Evolutionary conservation across 139 green algal species (phyloP).

Genomic region (Chlorella ohadii): DNA sequence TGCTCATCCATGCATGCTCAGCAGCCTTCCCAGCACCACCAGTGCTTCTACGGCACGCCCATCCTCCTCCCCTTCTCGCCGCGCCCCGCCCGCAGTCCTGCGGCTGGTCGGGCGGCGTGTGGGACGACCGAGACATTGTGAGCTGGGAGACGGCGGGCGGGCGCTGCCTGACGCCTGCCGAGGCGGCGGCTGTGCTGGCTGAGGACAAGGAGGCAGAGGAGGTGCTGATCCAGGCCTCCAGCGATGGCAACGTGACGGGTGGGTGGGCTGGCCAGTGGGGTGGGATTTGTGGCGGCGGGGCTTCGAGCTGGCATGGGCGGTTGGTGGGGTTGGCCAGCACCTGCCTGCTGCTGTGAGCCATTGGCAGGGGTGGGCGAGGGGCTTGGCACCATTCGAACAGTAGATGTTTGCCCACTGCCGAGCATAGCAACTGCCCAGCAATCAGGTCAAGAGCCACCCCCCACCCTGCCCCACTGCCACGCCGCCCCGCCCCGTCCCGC

Average conservation of each 20-base stretch:
- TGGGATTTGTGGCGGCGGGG: not conserved
- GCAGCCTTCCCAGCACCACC: not conserved
- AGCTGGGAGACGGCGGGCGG: conserved; percentile 48
- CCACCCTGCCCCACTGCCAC: not conserved
- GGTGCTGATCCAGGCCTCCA: conserved; percentile 43
- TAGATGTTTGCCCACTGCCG: no score
- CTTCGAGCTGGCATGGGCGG: no score
- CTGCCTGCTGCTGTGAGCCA: not conserved
- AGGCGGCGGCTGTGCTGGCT: conserved; percentile 34
- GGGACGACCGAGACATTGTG: conserved; percentile 68
- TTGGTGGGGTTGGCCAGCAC: no score
- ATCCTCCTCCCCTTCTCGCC: not conserved
- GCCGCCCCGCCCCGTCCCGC: not conserved
- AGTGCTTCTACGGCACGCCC: no score
- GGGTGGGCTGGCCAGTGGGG: no score
- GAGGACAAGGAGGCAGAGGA: conserved; percentile 38
- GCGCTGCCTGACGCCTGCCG: conserved; percentile 44
- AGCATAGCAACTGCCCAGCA: no score
- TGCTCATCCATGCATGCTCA: not conserved
- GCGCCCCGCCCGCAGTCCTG: conserved; percentile 48
- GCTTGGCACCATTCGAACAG: no score
- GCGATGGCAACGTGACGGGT: conserved; percentile 36
- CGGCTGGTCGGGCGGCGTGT: conserved; percentile 62
- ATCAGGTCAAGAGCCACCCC: no score
- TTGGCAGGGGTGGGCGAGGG: no score